Conservation (phyloP, 2,329 filamentous ascomycete genomes). For the Endocalyx cinctus region DNA sequence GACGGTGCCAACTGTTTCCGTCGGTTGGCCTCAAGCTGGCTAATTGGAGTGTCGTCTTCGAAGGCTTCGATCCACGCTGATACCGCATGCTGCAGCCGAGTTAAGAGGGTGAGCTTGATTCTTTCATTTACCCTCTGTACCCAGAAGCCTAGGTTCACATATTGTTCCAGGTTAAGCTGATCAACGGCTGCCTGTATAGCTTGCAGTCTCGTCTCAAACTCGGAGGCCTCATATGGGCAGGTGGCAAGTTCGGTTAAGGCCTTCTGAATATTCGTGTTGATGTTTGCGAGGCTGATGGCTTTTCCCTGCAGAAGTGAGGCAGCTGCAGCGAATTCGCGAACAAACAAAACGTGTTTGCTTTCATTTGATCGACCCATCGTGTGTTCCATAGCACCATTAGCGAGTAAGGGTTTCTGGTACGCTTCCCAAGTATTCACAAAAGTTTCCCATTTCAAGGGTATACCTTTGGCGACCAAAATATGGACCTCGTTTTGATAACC, state of each 20-base stretch:
- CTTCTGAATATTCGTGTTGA: slow-evolving; percentile 77
- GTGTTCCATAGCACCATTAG: slow-evolving; percentile 56
- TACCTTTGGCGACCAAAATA: slow-evolving; percentile 74
- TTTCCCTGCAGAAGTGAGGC: slow-evolving; percentile 88
- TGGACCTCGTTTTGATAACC: slow-evolving; percentile 92
- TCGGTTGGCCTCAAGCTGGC: slow-evolving; percentile 45
- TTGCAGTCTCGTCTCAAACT: slow-evolving; percentile 77
- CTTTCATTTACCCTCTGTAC: slow-evolving; percentile 81
- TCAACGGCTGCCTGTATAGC: slow-evolving; percentile 89
- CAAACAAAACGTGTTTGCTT: slow-evolving; percentile 94
- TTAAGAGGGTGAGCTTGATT: slow-evolving; percentile 74
- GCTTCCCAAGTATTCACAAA: slow-evolving; percentile 97
- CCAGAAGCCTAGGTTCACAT: slow-evolving; percentile 88
- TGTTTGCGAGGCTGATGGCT: slow-evolving; percentile 70
- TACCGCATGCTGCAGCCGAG: slow-evolving; percentile 81
- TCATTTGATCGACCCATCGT: slow-evolving; percentile 55
- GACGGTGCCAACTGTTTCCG: slow-evolving; percentile 43
- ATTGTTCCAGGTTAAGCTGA: slow-evolving; percentile 93
- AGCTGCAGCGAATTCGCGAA: slow-evolving; percentile 84
- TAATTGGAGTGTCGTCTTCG: slow-evolving; percentile 49
- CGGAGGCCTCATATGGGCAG: slow-evolving; percentile 75
- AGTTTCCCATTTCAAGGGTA: slow-evolving; percentile 92
- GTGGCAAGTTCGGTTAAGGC: slow-evolving; percentile 77
- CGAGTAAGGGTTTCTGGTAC: slow-evolving; percentile 61
- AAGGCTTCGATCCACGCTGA: slow-evolving; percentile 85